Evolutionary conservation across 2,329 filamentous ascomycete genomes (phyloP), one percentile per base, ranked within the genome.

Genomic region (Calonectria hongkongensis): DNA sequence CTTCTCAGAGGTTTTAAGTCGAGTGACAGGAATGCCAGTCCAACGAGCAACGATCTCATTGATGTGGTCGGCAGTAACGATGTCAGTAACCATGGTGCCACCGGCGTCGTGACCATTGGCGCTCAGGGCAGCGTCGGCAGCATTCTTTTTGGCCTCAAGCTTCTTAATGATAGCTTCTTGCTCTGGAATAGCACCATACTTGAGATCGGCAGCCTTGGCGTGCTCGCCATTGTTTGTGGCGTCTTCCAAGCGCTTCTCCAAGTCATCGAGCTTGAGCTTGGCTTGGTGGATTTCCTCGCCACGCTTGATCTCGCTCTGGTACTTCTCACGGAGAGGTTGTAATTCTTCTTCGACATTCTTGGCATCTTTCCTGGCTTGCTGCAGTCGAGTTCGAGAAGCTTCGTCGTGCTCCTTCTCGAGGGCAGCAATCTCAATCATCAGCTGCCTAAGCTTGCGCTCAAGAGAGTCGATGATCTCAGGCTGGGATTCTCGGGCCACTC

Each of bases 1-100:
- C 86, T 98, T 98, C 86, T 99, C 97, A 0, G 95, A 94, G 0
- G 97, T 98, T 87, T 94, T 96, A 48, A 99, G 92, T 74, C 96
- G 91, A 5, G 95, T 98, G 72, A 99, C 95, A 1, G 97, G 97
- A 79, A 99, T 99, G 75, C 97, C 97, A n/a, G 97, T 99, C 95
- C 96, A 98, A 73, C 95, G 93, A 68, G 94, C 94, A 66, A 99
- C 97, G 74, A 99, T 99, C 82, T 98, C 96, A 83, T 99, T 98
- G 89, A 99, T 99, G 84, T 99, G 96, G 76, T 99, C 97, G 13
- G 96, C 95, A 7, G 97, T 97, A 76, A 99, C 97, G 58, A 97
- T 91, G 82, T 99, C 97, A 3, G 96, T 97, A 68, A 98, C 90
- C 83, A 98, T 93, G 28, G 94, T 91, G 66, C 92, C 91, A 68